Evolutionary conservation across 192 early-diverging fungal species (phyloP), one percentile per base, ranked within the genome.

Genomic region (Rhizoclosmatium sp.): DNA sequence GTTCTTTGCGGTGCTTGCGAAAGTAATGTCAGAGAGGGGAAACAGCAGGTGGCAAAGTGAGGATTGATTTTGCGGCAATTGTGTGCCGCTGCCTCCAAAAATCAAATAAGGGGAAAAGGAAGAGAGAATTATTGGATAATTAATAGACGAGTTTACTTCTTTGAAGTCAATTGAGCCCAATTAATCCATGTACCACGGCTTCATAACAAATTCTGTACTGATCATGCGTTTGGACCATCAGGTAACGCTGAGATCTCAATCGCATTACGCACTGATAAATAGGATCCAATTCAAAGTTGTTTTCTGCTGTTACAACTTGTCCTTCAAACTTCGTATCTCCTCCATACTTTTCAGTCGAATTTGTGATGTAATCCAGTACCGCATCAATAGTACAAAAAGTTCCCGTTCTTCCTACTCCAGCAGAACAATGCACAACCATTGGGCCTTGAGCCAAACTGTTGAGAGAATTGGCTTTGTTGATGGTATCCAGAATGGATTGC

Each of bases 141-240:
- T 31, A 31, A 31, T 31, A 31, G 0, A 31, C n/a, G n/a, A 56
- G 19, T 56, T 56, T 56, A 0, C 1, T 56, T 56, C 19, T 56
- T 56, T 56, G 1, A 31, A 31, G 31, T 31, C 31, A 31, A 31
- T 31, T 31, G 31, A 31, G 31, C 31, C 31, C 31, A 31, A 31
- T 31, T 16, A 54, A 54, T 12, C 51, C 9, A 54, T 12, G 51
- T 61, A 88, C 54, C 12, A 91, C 79, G 2, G 85, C 87, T 62
- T 91, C 88, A 75, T 91, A 91, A 69, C 83, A 84, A 59, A 91
- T 87, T 66, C 65, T 71, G 72, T 80, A 91, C 74, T 91, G 90
- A 67, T 88, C 82, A 2, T 85, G 14, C 16, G 89, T 87, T 79
- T 91, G 90, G 23, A 91, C 90, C 76, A 85, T 85, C 47, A 65